Conservation (phyloP, 306 rosid genomes). For the cucumber (Cucumis sativus) region Cucumber_9930_V3 NC_026661.2:10645501-10646000, state of each 20-base stretch:
- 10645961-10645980: conserved; percentile 26
- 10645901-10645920: conserved; percentile 37
- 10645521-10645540: not conserved
- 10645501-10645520: not conserved
- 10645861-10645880: conserved; percentile 57
- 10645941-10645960: conserved; percentile 24
- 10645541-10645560: not conserved
- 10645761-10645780: conserved; percentile 38
- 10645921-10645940: conserved; percentile 45
- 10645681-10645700: conserved; percentile 22
- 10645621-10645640: conserved; percentile 66
- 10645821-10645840: conserved; percentile 18
- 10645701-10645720: conserved; percentile 13
- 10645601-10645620: conserved; percentile 64
- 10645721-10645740: conserved; percentile 31
- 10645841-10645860: conserved; percentile 42
- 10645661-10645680: conserved; percentile 33
- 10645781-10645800: conserved; percentile 24
- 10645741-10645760: conserved; percentile 46
- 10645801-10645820: conserved; percentile 1
- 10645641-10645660: conserved; percentile 69
- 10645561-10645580: not conserved
- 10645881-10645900: conserved; percentile 67
- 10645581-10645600: not conserved
- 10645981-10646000: conserved; percentile 15